Evolutionary conservation across 768 basidiomycete genomes (phyloP).

Genomic region (Paxillus ammoniavirescens): DNA sequence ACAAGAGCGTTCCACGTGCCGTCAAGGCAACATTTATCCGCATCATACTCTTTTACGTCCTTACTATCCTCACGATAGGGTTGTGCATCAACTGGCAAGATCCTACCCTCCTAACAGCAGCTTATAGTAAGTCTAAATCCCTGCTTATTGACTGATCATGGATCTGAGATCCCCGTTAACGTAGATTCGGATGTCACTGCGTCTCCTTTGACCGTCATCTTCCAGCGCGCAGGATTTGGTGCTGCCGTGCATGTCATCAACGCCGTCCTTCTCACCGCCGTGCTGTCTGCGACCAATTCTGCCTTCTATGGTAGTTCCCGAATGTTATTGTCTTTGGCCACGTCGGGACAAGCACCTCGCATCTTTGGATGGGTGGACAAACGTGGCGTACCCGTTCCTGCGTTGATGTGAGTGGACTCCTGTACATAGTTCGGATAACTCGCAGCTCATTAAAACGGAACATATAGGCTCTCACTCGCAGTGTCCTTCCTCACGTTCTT

Average conservation of each 20-base stretch:
- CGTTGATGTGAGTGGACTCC: conserved; percentile 41
- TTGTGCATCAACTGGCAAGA: conserved; percentile 62
- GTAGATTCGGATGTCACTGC: conserved; percentile 50
- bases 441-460: conserved; percentile 6
- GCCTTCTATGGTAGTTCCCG: conserved; percentile 67
- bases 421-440: conserved; percentile 18
- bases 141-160: background rate
- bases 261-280: conserved; percentile 64
- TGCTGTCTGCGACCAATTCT: conserved; percentile 61
- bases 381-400: conserved; percentile 60
- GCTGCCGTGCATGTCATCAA: conserved; percentile 63
- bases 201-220: conserved; percentile 64
- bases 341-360: conserved; percentile 60
- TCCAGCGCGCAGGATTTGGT: conserved; percentile 61
- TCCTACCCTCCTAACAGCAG: conserved; percentile 47
- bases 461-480: conserved; percentile 44
- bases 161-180: background rate
- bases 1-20: conserved; percentile 61
- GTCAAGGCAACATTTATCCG: conserved; percentile 69
- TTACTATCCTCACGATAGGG: conserved; percentile 64
- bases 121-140: conserved; percentile 34
- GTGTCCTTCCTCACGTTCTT: conserved; percentile 52
- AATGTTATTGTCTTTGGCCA: conserved; percentile 60
- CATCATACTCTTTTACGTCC: conserved; percentile 62
- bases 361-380: conserved; percentile 65